A percentile compares a stretch with the other conserved stretches of the same genome.
These are phyloP conservation scores for Paraconiothyrium sp. DNA, from an alignment of 2,329 filamentous ascomycete genomes.

Conservation along the genomic window DNA sequence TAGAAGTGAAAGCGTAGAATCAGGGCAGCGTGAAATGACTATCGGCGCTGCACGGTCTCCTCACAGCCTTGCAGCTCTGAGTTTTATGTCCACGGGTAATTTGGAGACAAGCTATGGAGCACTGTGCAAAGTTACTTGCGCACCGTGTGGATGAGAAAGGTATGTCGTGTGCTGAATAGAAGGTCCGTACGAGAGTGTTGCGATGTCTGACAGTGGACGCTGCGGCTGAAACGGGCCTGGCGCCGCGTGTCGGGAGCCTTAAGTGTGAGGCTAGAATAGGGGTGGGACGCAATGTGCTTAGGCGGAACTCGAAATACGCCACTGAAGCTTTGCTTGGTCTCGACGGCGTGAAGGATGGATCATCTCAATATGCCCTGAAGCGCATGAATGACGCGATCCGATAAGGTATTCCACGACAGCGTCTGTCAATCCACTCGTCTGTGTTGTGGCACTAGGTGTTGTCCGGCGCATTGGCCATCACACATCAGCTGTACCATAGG, in stretches of 20 bases:
- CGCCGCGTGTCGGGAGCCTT: conserved; percentile 8
- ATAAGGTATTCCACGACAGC: too few species aligned
- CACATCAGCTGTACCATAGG: background rate
- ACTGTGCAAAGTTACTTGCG: background rate
- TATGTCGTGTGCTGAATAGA: background rate
- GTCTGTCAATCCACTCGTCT: too few species aligned
- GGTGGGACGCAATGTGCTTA: conserved; percentile 13
- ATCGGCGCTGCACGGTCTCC: background rate
- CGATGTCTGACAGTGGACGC: background rate
- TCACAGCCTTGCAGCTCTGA: background rate
- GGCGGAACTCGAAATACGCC: conserved; percentile 1
- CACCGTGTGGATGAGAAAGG: background rate
- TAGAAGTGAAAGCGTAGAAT: background rate
- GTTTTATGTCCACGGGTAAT: background rate
- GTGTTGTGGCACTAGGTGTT: background rate
- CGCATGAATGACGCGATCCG: background rate
- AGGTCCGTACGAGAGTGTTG: background rate
- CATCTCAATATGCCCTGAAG: too few species aligned
- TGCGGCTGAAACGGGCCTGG: conserved; percentile 8
- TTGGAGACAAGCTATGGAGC: background rate
- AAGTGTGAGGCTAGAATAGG: background rate
- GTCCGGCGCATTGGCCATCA: background rate
- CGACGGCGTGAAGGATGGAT: background rate
- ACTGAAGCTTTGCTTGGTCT: background rate
- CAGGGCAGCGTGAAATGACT: background rate